Evolutionary conservation across 2,329 filamentous ascomycete genomes (phyloP).

Genomic region (Clarireedia monteithiana): DNA sequence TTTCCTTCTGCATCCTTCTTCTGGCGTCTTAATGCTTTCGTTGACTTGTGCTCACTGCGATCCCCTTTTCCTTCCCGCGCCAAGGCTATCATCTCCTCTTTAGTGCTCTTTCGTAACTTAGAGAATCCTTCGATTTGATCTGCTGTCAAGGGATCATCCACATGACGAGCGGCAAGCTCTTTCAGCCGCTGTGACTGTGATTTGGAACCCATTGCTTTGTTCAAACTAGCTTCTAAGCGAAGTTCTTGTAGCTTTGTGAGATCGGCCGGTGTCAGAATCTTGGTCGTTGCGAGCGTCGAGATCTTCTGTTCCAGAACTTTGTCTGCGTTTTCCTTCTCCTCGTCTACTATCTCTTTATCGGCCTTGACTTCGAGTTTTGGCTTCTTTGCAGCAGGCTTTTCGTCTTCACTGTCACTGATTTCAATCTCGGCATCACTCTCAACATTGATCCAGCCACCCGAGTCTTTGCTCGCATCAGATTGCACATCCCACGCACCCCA

Average conservation of each 20-base stretch:
- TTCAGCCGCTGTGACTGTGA: slow-evolving; percentile 34
- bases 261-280: slow-evolving; percentile 91
- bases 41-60: slow-evolving; percentile 75
- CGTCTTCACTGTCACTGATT: slow-evolving; percentile 67
- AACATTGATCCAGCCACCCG: slow-evolving; percentile 90
- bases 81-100: slow-evolving; percentile 79
- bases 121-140: slow-evolving; percentile 86
- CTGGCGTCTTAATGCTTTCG: slow-evolving; percentile 73
- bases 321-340: slow-evolving; percentile 38
- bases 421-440: slow-evolving; percentile 74
- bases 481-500: slow-evolving; percentile 29
- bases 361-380: slow-evolving; percentile 38
- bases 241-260: slow-evolving; percentile 91
- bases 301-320: slow-evolving; percentile 36
- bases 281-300: slow-evolving; percentile 79
- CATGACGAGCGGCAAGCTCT: slow-evolving; percentile 49
- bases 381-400: slow-evolving; percentile 60
- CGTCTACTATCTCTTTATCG: slow-evolving; percentile 29
- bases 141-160: slow-evolving; percentile 83
- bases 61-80: slow-evolving; percentile 76
- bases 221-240: slow-evolving; percentile 63
- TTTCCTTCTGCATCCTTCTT: slow-evolving; percentile 87
- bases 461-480: slow-evolving; percentile 54
- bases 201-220: slow-evolving; percentile 49
- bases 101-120: slow-evolving; percentile 72